Evolutionary conservation across 768 basidiomycete genomes (phyloP), one percentile per base, ranked within the genome.

Genomic region (Coprinopsis marcescibilis): DNA sequence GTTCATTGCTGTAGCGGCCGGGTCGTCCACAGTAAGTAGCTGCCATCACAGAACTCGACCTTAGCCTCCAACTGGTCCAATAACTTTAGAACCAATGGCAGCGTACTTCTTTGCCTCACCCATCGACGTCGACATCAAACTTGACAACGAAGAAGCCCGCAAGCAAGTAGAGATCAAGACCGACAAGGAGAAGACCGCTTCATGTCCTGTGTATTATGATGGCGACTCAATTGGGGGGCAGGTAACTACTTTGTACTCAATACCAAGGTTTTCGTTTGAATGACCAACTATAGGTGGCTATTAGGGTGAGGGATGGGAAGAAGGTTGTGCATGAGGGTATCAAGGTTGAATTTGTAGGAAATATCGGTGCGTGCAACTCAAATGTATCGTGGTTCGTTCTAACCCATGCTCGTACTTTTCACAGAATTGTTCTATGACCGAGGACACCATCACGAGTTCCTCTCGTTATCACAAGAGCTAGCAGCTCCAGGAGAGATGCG

Each of bases 401-500:
- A n/a, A 8, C 8, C 19, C 36, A 37, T 29, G 37, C 21, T 49
- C 46, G 45, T 34, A 25, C 12, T n/a, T 21, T 32, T 21, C 11
- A 43, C 53, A 85, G 86, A 89, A 58, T 74, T 97, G 19, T 98
- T 98, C 72, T 98, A 97, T 60, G 95, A 98, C 72, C 76, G 94
- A 17, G 94, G 95, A 2, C 95, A 97, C 63, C 95, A 98, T 62
- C 93, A 97, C 64, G 96, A 98, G 62, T 98, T 98, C 65, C 72
- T 98, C 8, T 96, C 95, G 5, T 68, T 97, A 57, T 90, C 92
- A 0, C 92, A 97, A 67, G 95, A 98, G 59, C 73, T 97, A 20
- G 92, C 94, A 2, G 84, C 90, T 0, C 92, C 92, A n/a, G 93
- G 92, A 26, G 96, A 99, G 60, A 84, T 99, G 83, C 80, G 96